A percentile compares a stretch with the other conserved stretches of the same genome.
phyloP scores from a whole-genome alignment of 306 rosid genomes.

The Abrus pulchellus region DNA sequence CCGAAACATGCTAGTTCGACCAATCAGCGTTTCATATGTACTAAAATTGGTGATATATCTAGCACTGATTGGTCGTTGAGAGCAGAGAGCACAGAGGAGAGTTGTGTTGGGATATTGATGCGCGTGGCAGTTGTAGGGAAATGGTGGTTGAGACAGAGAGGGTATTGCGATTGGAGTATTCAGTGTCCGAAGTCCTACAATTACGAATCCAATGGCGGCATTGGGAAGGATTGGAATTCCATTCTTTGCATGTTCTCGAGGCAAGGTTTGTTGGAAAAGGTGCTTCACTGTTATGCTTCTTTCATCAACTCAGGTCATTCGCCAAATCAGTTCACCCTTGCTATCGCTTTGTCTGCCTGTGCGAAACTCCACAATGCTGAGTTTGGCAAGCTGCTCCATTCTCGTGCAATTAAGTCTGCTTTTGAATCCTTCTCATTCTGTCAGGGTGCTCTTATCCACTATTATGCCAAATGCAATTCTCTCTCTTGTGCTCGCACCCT shows the following conservation, averaged over 20 bases:
- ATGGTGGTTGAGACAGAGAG: background rate
- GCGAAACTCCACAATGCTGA: constrained; percentile 58
- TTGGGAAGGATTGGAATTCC: constrained; percentile 62
- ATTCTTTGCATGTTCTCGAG: constrained; percentile 64
- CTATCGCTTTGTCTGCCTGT: constrained; percentile 67
- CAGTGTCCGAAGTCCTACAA: background rate
- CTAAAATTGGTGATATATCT: too few relatives aligned
- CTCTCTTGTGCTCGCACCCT: constrained; percentile 59
- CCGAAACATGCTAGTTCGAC: too few relatives aligned
- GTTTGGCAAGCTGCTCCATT: constrained; percentile 70
- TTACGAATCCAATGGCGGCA: background rate
- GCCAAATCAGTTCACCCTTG: constrained; percentile 69
- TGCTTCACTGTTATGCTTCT: constrained; percentile 53
- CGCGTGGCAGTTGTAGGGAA: background rate
- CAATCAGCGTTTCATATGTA: too few relatives aligned
- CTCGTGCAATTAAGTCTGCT: constrained; percentile 60
- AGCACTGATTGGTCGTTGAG: too few relatives aligned
- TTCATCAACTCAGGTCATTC: constrained; percentile 48
- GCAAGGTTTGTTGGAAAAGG: constrained; percentile 48
- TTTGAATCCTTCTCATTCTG: constrained; percentile 56
- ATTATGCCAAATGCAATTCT: constrained; percentile 69
- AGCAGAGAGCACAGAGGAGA: too few relatives aligned
- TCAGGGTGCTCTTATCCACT: constrained; percentile 69
- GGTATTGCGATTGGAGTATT: background rate
- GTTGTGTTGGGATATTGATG: background rate